Base-by-base conservation (phyloP, 805 yeast genomes). In the Barnettozyma pratensis region DNA sequence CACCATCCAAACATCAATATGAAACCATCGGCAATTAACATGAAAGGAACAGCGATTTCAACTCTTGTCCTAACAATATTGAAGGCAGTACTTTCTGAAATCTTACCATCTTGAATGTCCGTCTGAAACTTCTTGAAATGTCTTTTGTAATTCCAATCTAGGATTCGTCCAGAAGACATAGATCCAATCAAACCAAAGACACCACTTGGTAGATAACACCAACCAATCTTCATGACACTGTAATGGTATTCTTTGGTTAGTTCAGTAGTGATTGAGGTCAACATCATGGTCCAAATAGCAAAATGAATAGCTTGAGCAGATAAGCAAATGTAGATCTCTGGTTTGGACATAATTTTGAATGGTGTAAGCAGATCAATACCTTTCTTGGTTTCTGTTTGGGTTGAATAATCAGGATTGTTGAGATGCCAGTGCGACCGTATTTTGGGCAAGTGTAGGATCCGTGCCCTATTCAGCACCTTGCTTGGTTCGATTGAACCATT, bases 201-300 rank as follows among this genome's bases (percentile, higher is more conserved):
- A 12, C 96, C 96, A 25, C 84, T 80, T 4, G 96, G 85, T 39
- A 89, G 69, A 58, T 81, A 89, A 47, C 88, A 79, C 14, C 80
- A 65, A 4, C 96, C 96, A 37, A 87, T 78, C 41, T 79, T 72
- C 41, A 79, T 66, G 1, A 81, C 75, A 1, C 74, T 54, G 51
- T 80, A 76, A 30, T 72, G 65, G 54, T 87, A 87, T 5, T 67
- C 53, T 7, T 63, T 62, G 32, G 77, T 69, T 34, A 88, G 63
- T 11, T 72, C 68, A 0, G 85, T 76, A 0, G 90, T 73, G 48
- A 85, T 63, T 0, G 89, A 75, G 0, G 95, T 83, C 49, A 85
- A 74, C 14, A 79, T 71, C 68, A 83, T 75, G 6, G 85, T 80
- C 89, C 92, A 87, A 2, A 77, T 69, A 1, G 90, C 74, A 64